Evolutionary conservation across 345 rosid species (phyloP), one percentile per base, ranked within the genome.

Genomic region (Cardamine occulta): DNA sequence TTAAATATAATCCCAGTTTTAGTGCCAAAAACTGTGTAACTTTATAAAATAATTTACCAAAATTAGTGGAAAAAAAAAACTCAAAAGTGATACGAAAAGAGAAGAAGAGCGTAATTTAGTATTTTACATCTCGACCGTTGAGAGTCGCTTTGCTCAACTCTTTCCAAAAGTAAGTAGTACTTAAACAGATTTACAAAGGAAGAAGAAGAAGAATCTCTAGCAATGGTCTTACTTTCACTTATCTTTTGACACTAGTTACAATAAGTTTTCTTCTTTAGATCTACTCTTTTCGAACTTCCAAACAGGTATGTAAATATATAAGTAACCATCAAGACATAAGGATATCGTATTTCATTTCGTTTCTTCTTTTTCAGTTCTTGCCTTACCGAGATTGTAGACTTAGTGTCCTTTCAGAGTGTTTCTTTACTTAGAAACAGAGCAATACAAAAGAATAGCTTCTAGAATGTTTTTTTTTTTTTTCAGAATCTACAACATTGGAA

Each of bases 401-500:
- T 39, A 12, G 13, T 11, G 26, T 31, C 63, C 5, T 40, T 15
- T 51, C 1, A 17, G 13, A 54, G 47, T 55, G 39, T 55, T 55
- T 74, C 15, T 66, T 60, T 68, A 39, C 26, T 51, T 0, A 75
- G 47, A 60, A 59, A 59, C 74, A 60, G 74, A 59, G 35, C 23
- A 11, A 18, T 52, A 68, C 48, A 61, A 75, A 68, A 69, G 13
- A 52, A 76, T 69, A 57, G 19, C 18, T 51, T 60, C 1, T 48
- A 6, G 14, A 37, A 8, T 75, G 61, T 23, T 6, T 3, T 51
- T 0, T 21, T 51, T 0, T 21, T 19, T 28, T 10, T 47, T 65
- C 52, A 78, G 70, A 78, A 78, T 78, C 88, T 89, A 79, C 85
- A 89, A 35, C 96, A 89, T 5, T 79, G 90, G 48, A 88, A 88